Evolutionary conservation across 2,329 filamentous ascomycete genomes (phyloP).

Genomic region (Xylariomycetidae sp.): DNA sequence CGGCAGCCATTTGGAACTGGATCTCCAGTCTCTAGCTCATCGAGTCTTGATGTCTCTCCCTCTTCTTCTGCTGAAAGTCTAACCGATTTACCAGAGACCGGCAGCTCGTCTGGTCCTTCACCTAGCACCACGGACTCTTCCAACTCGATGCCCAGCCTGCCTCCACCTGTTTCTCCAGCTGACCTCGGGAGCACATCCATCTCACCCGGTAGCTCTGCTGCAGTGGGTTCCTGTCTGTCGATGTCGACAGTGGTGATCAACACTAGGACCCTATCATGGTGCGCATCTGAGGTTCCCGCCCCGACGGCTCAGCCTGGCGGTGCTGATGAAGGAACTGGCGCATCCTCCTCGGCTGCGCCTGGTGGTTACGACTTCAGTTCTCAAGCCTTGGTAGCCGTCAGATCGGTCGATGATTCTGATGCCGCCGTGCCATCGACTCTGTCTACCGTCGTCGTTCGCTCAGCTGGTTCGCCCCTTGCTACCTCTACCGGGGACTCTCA

Average conservation of each 20-base stretch:
- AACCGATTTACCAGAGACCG: neutral
- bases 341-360: constrained; percentile 2
- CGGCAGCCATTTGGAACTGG: constrained; percentile 9
- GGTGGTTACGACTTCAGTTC: constrained; percentile 20
- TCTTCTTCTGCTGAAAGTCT: too few species aligned
- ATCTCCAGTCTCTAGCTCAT: constrained; percentile 7
- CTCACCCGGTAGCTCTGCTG: constrained; percentile 5
- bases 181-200: too few species aligned
- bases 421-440: constrained; percentile 17
- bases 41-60: too few species aligned
- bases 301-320: constrained; percentile 11
- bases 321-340: neutral
- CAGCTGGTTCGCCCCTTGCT: constrained; percentile 6
- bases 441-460: constrained; percentile 18
- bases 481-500: constrained; percentile 6
- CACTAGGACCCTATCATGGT: constrained; percentile 25
- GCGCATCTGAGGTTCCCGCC: constrained; percentile 21
- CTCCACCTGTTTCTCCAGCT: constrained; percentile 16
- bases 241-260: constrained; percentile 24
- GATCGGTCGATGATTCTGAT: constrained; percentile 9
- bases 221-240: constrained; percentile 15
- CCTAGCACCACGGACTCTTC: too few species aligned
- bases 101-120: neutral
- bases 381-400: constrained; percentile 7
- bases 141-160: constrained; percentile 15